phyloP scores from a whole-genome alignment of 2,329 filamentous ascomycete species.

The Hypomyces perniciosus region DNA sequence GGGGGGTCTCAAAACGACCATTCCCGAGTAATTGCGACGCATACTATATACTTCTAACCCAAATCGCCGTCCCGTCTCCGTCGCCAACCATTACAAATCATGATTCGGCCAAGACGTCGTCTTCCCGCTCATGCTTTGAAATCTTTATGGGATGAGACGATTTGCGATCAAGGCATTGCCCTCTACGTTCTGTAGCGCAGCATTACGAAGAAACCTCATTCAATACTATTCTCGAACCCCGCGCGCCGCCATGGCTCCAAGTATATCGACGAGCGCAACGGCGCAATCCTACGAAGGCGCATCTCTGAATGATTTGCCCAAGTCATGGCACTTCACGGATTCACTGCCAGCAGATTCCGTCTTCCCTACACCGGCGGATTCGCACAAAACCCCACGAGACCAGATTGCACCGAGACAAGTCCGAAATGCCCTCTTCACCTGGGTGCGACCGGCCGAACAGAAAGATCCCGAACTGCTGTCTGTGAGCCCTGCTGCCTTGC shows the following conservation, averaged over 20 bases:
- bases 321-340: constrained; percentile 60
- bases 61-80: no score
- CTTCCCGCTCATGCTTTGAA: constrained; percentile 3
- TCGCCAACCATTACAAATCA: no score
- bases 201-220: constrained; percentile 14
- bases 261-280: neutral
- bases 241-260: constrained; percentile 1
- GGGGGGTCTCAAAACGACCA: no score
- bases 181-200: constrained; percentile 31
- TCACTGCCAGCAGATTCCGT: constrained; percentile 67
- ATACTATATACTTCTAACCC: no score
- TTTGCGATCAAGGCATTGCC: constrained; percentile 11
- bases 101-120: no score
- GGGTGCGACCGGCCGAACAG: constrained; percentile 72
- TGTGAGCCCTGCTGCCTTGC: constrained; percentile 71
- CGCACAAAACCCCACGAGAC: constrained; percentile 73
- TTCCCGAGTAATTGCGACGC: no score
- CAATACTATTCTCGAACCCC: neutral
- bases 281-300: constrained; percentile 21
- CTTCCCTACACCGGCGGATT: constrained; percentile 74
- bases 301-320: constrained; percentile 51
- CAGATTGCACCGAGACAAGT: constrained; percentile 77
- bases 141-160: neutral
- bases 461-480: constrained; percentile 72
- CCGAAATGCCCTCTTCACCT: constrained; percentile 80